These are phyloP conservation scores for Colletotrichum sp. DNA, from an alignment of 2,329 filamentous ascomycete species.

Conservation along the genomic window DNA sequence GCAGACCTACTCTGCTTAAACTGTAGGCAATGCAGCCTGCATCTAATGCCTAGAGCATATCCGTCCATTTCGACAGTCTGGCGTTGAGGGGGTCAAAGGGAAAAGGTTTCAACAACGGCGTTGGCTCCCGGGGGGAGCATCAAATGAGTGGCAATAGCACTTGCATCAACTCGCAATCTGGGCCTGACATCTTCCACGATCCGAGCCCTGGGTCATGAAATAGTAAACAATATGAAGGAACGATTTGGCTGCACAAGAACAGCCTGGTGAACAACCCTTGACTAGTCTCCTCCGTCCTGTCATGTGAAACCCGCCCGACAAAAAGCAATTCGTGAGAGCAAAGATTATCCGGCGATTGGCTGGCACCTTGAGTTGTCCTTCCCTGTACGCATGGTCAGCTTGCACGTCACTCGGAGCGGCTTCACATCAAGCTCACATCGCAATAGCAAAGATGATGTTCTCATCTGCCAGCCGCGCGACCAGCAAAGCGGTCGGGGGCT, in stretches of 20 bases:
- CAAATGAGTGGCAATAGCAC: conserved; percentile 31
- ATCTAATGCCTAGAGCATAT: conserved; percentile 19
- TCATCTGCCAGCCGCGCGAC: conserved; percentile 6
- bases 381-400: background rate
- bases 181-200: conserved; percentile 49
- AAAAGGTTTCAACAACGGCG: conserved; percentile 63
- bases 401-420: background rate
- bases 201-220: conserved; percentile 24
- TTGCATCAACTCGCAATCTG: conserved; percentile 25
- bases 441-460: conserved; percentile 5
- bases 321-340: conserved; percentile 1
- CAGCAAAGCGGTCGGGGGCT: background rate
- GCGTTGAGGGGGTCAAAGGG: conserved; percentile 46
- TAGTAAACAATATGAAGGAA: conserved; percentile 13
- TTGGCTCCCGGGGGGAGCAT: conserved; percentile 35
- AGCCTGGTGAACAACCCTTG: conserved; percentile 1
- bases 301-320: conserved; percentile 14
- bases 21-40: conserved; percentile 30
- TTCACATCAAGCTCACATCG: background rate
- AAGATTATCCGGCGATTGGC: background rate
- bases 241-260: background rate
- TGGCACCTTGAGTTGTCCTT: background rate
- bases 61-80: conserved; percentile 29
- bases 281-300: background rate
- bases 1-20: conserved; percentile 68